Evolutionary conservation across 495 filamentous ascomycete species (phyloP), one percentile per base, ranked within the genome.

Genomic region (Pyrenopolyporus hunteri): DNA sequence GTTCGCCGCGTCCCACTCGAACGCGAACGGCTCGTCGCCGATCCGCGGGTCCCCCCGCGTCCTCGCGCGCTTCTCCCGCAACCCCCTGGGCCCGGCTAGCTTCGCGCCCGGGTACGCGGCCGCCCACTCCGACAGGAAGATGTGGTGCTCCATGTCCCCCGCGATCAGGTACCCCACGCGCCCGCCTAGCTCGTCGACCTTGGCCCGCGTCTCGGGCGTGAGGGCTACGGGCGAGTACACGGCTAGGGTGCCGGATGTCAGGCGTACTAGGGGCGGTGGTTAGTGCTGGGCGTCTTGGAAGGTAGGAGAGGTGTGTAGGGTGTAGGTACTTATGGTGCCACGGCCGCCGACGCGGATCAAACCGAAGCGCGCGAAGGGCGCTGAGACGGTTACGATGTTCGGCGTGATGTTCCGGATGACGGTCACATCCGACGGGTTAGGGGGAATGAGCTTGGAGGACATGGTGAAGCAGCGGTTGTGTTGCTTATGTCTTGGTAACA

Each of bases 191-290:
- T 77, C 73, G 23, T 79, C 65, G 32, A 96, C 76, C 35, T 84
- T 88, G 45, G 82, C 76, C 56, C 82, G 83, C n/a, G 92, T 87
- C 56, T 90, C 87, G 2, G 86, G 80, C 0, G 93, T 96, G 22
- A 97, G 83, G 11, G 83, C 86, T 22, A 92, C 87, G 23, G 94
- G 94, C 2, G 92, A 96, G 82, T 97, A 97, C 63, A 98, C 88
- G 52, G 91, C 92, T 40, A 98, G 82, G 29, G 82, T 77, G 47
- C 91, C 91, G 6, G 86, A 84, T 33, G 80, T 77, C 62, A 98
- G 85, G 47, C 85, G 85, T 65, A 96, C 91, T 92, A 37, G 23
- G 33, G 14, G 42, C 35, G 9, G 14, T 19, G 13, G n/a, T 59
- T 13, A 49, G 11, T n/a, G n/a, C n/a, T n/a, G n/a, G 14, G 25